A percentile compares a stretch with the other conserved stretches of the same genome.
Evolutionary conservation across 2,329 filamentous ascomycete genomes (phyloP).

Genomic region (Pseudogymnoascus sp.): DNA sequence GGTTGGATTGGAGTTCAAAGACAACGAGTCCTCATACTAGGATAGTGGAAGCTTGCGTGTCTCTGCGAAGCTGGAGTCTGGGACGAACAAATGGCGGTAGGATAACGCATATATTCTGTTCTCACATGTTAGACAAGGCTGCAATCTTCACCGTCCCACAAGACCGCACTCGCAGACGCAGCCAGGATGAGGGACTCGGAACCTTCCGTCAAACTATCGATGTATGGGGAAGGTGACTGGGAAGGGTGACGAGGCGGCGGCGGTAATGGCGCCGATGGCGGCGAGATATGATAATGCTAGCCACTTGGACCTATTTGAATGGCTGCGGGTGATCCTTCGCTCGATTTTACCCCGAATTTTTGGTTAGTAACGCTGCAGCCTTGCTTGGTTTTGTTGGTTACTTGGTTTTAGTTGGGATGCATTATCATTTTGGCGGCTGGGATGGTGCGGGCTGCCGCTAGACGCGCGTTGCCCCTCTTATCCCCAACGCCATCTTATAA

Average conservation of each 20-base stretch:
- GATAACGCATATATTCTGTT: not conserved
- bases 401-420: not conserved
- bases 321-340: not conserved
- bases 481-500: not conserved
- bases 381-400: not conserved
- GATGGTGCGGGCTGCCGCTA: not conserved
- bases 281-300: not conserved
- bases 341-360: not conserved
- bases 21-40: not conserved
- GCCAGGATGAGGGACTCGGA: not conserved
- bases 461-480: not conserved
- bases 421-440: not conserved
- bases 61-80: not conserved
- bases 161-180: not conserved
- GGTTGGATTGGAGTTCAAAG: not conserved
- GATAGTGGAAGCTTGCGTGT: not conserved
- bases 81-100: not conserved
- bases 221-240: not conserved
- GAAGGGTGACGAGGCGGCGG: not conserved
- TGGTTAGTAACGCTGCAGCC: not conserved
- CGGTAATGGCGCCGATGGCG: not conserved
- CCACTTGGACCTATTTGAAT: not conserved
- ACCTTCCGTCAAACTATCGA: not conserved
- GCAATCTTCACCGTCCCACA: not conserved
- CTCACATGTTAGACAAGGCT: not conserved